Conservation (phyloP, 2,329 filamentous ascomycete genomes). For the Penicillium nordicum region DNA sequence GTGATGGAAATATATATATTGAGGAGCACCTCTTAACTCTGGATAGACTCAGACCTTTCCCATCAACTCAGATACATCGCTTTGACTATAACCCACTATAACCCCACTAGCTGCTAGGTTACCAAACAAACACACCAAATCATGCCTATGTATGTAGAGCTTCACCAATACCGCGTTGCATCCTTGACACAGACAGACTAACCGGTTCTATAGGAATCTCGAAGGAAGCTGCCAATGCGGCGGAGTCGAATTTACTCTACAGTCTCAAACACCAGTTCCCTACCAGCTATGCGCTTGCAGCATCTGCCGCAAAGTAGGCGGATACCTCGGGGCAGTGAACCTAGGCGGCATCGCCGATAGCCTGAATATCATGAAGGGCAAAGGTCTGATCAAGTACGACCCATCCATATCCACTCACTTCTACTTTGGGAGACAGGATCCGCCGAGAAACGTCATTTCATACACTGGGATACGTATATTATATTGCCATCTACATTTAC, state of each 20-base stretch:
- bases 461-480: background rate
- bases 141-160: conserved; percentile 12
- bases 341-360: conserved; percentile 45
- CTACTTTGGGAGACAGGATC: no score
- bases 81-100: no score
- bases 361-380: conserved; percentile 42
- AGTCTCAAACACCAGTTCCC: conserved; percentile 48
- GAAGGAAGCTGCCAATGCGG: conserved; percentile 51
- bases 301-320: conserved; percentile 49
- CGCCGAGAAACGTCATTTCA: background rate
- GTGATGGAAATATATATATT: conserved; percentile 7
- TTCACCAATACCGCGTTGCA: background rate
- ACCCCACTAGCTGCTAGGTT: accelerated
- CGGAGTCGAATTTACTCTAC: conserved; percentile 44
- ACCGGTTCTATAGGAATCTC: conserved; percentile 39
- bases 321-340: conserved; percentile 47
- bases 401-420: background rate
- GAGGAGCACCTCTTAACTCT: conserved; percentile 11
- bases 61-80: background rate
- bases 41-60: conserved; percentile 6
- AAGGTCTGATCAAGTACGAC: conserved; percentile 45
- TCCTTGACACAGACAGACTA: conserved; percentile 4
- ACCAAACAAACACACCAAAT: background rate
- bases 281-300: conserved; percentile 50
- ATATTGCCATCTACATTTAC: background rate